Evolutionary conservation across 208 protist genomes (phyloP).

Genomic region (Naegleria lovaniensis): DNA sequence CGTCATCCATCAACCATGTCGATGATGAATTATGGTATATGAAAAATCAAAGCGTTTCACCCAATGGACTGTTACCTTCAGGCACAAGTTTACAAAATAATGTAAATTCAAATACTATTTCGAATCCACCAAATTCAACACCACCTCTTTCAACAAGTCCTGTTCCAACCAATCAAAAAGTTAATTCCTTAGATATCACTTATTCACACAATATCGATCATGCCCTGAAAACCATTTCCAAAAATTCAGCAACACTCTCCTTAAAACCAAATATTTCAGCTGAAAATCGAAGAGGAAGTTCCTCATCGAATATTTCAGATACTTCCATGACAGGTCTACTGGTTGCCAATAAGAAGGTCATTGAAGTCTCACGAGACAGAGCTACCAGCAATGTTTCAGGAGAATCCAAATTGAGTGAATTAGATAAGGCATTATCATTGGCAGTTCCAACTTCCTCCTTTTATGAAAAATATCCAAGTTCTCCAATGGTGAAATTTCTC

Average conservation of each 20-base stretch:
- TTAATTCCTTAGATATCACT: too few relatives aligned
- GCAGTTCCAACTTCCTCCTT: neutral
- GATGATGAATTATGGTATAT: neutral
- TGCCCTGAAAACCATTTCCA: neutral
- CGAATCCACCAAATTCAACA: too few relatives aligned
- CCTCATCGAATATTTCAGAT: neutral
- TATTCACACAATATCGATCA: too few relatives aligned
- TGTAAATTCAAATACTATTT: too few relatives aligned
- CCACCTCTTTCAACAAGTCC: too few relatives aligned
- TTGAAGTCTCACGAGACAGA: neutral
- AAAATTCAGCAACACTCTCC: neutral
- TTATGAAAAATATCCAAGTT: slow-evolving; percentile 1
- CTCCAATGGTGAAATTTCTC: neutral
- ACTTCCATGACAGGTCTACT: neutral
- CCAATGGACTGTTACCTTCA: neutral
- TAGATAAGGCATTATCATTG: neutral
- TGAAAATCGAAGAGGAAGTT: neutral
- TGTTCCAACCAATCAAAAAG: too few relatives aligned
- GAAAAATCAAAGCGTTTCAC: neutral
- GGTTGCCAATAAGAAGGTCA: neutral
- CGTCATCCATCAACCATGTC: too few relatives aligned
- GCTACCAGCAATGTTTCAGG: neutral
- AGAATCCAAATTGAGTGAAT: neutral
- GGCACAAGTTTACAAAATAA: too few relatives aligned
- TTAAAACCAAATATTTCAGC: neutral